A percentile compares a stretch with the other conserved stretches of the same genome.
Evolutionary conservation across 805 yeast species (phyloP).

Genomic region (Wickerhamomyces queroliae): DNA sequence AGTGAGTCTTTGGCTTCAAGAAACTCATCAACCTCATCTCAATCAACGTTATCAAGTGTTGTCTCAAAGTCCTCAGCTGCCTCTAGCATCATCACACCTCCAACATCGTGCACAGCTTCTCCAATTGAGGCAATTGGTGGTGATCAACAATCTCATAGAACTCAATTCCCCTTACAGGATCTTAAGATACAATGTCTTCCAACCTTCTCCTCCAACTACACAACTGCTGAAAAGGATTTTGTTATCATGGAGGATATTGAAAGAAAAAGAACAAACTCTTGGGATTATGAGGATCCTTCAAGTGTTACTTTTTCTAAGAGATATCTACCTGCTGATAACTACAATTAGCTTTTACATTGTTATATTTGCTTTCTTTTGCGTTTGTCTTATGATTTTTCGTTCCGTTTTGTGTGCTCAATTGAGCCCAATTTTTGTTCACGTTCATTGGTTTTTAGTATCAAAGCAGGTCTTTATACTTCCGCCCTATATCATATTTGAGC

Average conservation of each 20-base stretch:
- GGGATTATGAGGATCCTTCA: neutral
- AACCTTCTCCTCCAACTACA: neutral
- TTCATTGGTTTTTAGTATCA: neutral
- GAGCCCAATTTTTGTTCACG: too few species aligned
- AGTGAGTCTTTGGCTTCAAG: constrained; percentile 9
- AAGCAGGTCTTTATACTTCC: neutral
- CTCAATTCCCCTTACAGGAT: neutral
- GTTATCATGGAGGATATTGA: constrained; percentile 19
- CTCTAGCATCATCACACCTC: constrained; percentile 4
- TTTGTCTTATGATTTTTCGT: too few species aligned
- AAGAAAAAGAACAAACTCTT: constrained; percentile 6
- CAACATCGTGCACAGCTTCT: constrained; percentile 7
- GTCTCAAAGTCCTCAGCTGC: constrained; percentile 10
- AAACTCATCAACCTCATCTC: constrained; percentile 18
- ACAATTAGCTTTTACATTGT: too few species aligned
- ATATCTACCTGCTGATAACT: too few species aligned
- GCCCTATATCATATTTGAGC: neutral
- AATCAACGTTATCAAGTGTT: constrained; percentile 13
- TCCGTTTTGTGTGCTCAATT: too few species aligned
- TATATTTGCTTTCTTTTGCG: too few species aligned
- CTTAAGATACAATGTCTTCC: constrained; percentile 1
- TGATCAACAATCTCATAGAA: constrained; percentile 1
- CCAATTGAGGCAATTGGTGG: constrained; percentile 3
- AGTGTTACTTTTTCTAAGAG: neutral
- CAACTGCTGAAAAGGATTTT: constrained; percentile 20